Evolutionary conservation across 2,329 filamentous ascomycete species (phyloP).

Genomic region (Ampelomyces quisqualis): DNA sequence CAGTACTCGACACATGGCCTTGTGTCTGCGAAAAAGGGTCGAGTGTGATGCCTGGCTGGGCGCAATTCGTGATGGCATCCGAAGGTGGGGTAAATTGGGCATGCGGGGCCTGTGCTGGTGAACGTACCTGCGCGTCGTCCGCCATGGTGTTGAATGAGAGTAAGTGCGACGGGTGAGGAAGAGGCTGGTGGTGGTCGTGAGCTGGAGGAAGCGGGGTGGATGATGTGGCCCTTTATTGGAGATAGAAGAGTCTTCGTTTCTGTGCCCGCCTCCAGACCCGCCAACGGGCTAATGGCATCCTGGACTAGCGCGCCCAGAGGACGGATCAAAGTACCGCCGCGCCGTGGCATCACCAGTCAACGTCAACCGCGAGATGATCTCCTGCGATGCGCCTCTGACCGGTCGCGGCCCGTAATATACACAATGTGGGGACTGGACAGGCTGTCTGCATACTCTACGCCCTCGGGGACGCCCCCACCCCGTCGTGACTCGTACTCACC

Average conservation of each 20-base stretch:
- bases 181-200: constrained; percentile 30
- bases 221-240: constrained; percentile 23
- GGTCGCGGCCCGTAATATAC: constrained; percentile 3
- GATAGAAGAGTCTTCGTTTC: constrained; percentile 37
- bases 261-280: too few relatives aligned
- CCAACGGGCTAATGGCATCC: too few relatives aligned
- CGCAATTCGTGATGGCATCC: constrained; percentile 35
- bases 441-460: constrained; percentile 69
- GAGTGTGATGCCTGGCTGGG: constrained; percentile 18
- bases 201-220: constrained; percentile 32
- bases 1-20: constrained; percentile 14
- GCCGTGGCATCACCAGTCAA: constrained; percentile 3
- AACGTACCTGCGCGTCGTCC: constrained; percentile 65
- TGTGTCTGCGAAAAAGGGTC: constrained; percentile 4
- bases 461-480: constrained; percentile 61
- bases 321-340: constrained; percentile 25
- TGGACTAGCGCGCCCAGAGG: too few relatives aligned
- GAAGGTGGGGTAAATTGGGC: constrained; percentile 43
- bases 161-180: constrained; percentile 39
- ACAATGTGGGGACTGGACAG: constrained; percentile 84
- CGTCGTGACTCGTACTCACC: constrained; percentile 71
- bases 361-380: background rate
- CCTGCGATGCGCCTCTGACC: constrained; percentile 2
- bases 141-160: constrained; percentile 59
- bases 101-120: constrained; percentile 18